Evolutionary conservation across 1,139 yeast species (phyloP).

Genomic region (Arxiozyma bovina): DNA sequence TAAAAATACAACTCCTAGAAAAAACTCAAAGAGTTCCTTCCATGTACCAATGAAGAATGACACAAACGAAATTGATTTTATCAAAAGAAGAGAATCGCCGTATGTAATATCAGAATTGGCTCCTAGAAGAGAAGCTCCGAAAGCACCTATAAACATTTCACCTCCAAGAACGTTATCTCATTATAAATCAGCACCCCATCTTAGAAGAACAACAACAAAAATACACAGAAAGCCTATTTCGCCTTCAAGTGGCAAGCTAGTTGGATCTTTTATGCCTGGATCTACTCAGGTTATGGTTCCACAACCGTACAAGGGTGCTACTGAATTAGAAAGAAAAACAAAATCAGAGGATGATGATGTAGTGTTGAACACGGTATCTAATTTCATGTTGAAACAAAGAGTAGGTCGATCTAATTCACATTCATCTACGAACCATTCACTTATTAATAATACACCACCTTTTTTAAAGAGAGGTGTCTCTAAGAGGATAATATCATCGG

Average conservation of each 20-base stretch:
- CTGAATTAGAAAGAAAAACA: slow-evolving; percentile 12
- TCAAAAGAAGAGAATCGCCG: slow-evolving; percentile 70
- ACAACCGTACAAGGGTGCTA: slow-evolving; percentile 36
- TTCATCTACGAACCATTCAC: slow-evolving; percentile 17
- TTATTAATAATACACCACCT: slow-evolving; percentile 35
- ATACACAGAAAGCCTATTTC: slow-evolving; percentile 12
- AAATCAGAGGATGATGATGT: slow-evolving; percentile 6
- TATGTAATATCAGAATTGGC: slow-evolving; percentile 42
- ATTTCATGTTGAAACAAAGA: slow-evolving; percentile 13
- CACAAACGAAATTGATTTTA: slow-evolving; percentile 67
- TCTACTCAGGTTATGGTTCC: slow-evolving; percentile 35
- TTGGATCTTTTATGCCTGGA: slow-evolving; percentile 35
- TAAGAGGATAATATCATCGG: slow-evolving; percentile 35
- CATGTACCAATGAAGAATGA: slow-evolving; percentile 57
- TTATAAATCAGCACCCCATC: slow-evolving; percentile 8
- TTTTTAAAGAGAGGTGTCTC: slow-evolving; percentile 47
- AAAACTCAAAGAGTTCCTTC: slow-evolving; percentile 37
- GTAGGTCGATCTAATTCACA: slow-evolving; percentile 23
- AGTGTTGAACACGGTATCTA: slow-evolving; percentile 10
- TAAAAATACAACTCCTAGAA: slow-evolving; percentile 3
- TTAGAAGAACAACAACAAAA: slow-evolving; percentile 15
- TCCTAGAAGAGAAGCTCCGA: slow-evolving; percentile 60
- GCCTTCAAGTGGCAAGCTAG: slow-evolving; percentile 9
- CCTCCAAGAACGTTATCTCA: slow-evolving; percentile 15
- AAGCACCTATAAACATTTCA: slow-evolving; percentile 44